Conservation (phyloP, 1,284 basidiomycete genomes). For the Coniophora puteana region DNA sequence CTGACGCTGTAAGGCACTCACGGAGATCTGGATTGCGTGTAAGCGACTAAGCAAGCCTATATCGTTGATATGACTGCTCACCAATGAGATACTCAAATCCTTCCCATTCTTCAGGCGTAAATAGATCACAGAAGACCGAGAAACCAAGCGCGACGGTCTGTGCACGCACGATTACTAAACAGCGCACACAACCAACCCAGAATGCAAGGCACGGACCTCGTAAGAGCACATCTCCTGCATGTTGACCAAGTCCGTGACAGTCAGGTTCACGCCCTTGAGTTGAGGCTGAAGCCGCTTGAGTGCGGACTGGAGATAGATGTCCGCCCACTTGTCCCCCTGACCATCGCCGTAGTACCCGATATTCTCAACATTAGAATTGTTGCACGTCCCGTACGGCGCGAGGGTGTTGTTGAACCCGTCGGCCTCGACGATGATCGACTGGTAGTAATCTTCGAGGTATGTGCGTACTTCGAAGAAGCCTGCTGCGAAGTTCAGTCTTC, state of each 20-base stretch:
- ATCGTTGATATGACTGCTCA: slow-evolving; percentile 14
- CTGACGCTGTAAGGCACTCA: neutral
- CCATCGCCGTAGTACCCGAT: slow-evolving; percentile 25
- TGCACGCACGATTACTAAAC: slow-evolving; percentile 15
- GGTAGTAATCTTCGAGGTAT: slow-evolving; percentile 41
- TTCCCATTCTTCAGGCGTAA: slow-evolving; percentile 66
- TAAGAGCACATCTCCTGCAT: slow-evolving; percentile 58
- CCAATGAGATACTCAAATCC: slow-evolving; percentile 53
- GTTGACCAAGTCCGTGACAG: slow-evolving; percentile 37
- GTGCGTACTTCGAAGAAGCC: slow-evolving; percentile 59
- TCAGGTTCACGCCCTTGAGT: slow-evolving; percentile 49
- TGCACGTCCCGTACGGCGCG: slow-evolving; percentile 44
- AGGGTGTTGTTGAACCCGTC: slow-evolving; percentile 55
- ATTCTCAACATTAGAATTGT: slow-evolving; percentile 34
- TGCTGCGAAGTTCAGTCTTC: slow-evolving; percentile 49
- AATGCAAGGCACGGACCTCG: slow-evolving; percentile 34
- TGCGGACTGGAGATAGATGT: slow-evolving; percentile 50
- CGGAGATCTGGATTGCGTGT: slow-evolving; percentile 25
- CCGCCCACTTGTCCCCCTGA: slow-evolving; percentile 41
- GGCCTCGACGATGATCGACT: slow-evolving; percentile 50
- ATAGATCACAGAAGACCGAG: slow-evolving; percentile 47
- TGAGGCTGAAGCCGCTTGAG: slow-evolving; percentile 42
- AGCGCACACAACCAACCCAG: neutral
- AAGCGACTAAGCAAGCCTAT: neutral
- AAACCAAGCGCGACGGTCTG: slow-evolving; percentile 66